Base-by-base conservation (phyloP, 2,329 filamentous ascomycete genomes). In the Fusarium brachygibbosum region DNA sequence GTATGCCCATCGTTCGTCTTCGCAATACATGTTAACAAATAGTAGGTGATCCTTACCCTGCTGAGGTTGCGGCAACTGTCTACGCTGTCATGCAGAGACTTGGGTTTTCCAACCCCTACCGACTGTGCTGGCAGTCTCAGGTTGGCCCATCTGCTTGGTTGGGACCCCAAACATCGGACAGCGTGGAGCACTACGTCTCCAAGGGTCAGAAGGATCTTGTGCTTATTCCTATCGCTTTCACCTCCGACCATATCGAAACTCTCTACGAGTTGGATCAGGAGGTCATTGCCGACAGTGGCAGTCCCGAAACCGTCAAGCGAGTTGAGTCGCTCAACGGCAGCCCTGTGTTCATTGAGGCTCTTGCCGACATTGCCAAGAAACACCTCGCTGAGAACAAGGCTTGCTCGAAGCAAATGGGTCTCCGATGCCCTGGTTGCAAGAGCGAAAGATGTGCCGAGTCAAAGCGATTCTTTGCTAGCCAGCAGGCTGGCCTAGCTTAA, bases 101-200 rank as follows among this genome's bases (percentile, higher is more conserved):
- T 16, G 91, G 90, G 32, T 94, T 96, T 80, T 91, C 89, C 65
- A 96, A 99, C 81, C 93, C 92, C 8, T 98, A 98, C 81, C 90
- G 96, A 56, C 85, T 99, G 19, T 96, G 94, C 76, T 99, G 96
- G 96, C 96, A 99, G 80, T 98, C 94, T 7, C 96, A 99, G 81
- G 96, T 99, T 68, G 96, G 97, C 10, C 96, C 97, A 0, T 93
- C 91, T 29, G 92, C 96, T 21, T 99, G 96, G 96, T 86, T 99
- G 11, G 96, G 96, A 23, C 94, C 96, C 13, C 96, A 99, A 80
- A 99, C 96, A 0, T 90, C 91, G 63, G 89, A 91, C 70, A 95
- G 94, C 0, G 96, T 99, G 13, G 90, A 94, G 76, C 87, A 93
- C 63, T 97, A 98, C 77, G 90, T 98, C 70, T 89, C 92, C 76